phyloP scores from a whole-genome alignment of 345 rosid species.

The Isatis tinctoria region DNA sequence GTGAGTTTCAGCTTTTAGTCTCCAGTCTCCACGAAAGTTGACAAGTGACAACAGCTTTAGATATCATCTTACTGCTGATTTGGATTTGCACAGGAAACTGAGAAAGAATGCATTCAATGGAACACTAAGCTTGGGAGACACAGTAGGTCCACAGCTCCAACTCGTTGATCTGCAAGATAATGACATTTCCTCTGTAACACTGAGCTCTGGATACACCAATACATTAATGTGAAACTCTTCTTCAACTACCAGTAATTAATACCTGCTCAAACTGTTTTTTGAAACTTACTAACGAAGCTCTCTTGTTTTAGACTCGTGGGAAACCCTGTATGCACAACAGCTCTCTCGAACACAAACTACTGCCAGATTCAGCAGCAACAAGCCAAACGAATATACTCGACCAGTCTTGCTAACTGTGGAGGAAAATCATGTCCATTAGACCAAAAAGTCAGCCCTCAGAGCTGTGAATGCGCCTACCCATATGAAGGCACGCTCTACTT shows the following conservation, averaged over 20 bases:
- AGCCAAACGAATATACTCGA: slow-evolving; percentile 56
- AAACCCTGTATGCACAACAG: slow-evolving; percentile 73
- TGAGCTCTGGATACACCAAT: slow-evolving; percentile 51
- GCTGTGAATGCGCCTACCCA: slow-evolving; percentile 87
- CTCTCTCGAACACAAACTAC: slow-evolving; percentile 59
- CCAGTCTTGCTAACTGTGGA: slow-evolving; percentile 72
- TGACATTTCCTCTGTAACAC: slow-evolving; percentile 60
- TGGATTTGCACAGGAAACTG: slow-evolving; percentile 49
- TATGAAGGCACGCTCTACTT: slow-evolving; percentile 82
- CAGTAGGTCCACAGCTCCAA: slow-evolving; percentile 50
- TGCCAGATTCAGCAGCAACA: slow-evolving; percentile 64
- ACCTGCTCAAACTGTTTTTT: not conserved
- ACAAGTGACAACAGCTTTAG: not conserved
- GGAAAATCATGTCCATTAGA: slow-evolving; percentile 52
- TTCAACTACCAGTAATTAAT: not conserved
- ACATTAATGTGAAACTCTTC: slow-evolving; percentile 52
- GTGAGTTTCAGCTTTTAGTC: slow-evolving; percentile 41
- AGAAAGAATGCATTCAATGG: slow-evolving; percentile 66
- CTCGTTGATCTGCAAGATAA: slow-evolving; percentile 76
- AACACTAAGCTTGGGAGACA: slow-evolving; percentile 54
- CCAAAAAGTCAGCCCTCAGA: slow-evolving; percentile 87
- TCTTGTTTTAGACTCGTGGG: slow-evolving; percentile 67
- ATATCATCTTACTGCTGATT: not conserved
- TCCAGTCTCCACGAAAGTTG: not conserved
- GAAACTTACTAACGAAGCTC: not conserved